Evolutionary conservation across 148 eudicot species (phyloP), one percentile per base, ranked within the genome.

Genomic region (Fagopyrum tataricum): DNA sequence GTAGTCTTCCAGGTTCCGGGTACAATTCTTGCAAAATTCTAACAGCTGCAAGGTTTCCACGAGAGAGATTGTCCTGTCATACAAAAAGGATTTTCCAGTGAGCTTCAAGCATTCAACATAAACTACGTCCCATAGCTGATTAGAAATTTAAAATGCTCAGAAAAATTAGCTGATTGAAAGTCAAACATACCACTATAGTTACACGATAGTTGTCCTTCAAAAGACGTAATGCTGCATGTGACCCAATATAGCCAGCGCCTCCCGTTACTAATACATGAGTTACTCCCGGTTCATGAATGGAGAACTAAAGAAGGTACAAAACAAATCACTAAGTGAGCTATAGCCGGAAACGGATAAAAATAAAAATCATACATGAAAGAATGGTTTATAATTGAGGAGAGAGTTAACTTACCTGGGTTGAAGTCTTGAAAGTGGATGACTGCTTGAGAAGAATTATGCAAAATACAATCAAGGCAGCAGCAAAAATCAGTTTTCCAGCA

Each of bases 181-280:
- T 26, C 71, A 77, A 52, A 76, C 17, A 71, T 87, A 90, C 96
- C 98, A 93, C 98, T 85, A 93, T 86, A 46, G 98, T 90, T 75
- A 93, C 98, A 49, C 98, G 96, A 56, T 94, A 82, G 5, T 86
- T 82, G 72, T 94, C 97, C 78, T 89, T 88, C 7, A 94, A 69
- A 81, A 94, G 98, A 37, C 97, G 85, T 55, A 94, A 76, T 31
- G 91, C 82, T 74, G 98, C 98, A 82, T 94, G 98, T 26, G 98
- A 94, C 26, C 98, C 98, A 81, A 93, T 94, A 82, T 86, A 94
- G 40, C 97, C 98, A 72, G 97, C 98, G 78, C 98, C 98, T 81
- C 98, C 98, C 20, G 98, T 91, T 49, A 94, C 96, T 72, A 94
- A 81, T 52, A 94, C 97, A 82, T 94, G 97, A 76, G 89, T 89